Conservation (phyloP, 2,329 filamentous ascomycete species). For the Pyricularia sp. region DNA sequence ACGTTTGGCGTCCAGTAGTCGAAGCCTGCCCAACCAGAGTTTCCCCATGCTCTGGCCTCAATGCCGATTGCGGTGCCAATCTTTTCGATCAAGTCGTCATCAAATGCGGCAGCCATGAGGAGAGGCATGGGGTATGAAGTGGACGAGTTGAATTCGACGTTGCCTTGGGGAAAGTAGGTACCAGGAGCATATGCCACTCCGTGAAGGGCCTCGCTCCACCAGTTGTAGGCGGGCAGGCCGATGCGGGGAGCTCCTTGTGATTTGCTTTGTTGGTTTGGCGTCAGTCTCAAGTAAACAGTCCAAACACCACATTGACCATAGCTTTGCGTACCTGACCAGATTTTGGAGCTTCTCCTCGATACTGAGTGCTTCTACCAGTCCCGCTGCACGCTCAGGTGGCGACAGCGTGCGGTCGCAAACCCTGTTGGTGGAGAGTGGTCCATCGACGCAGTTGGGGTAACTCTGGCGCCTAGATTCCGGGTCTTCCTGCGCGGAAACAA, state of each 20-base stretch:
- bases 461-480: neutral
- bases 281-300: too few relatives aligned
- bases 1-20: constrained; percentile 60
- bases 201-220: constrained; percentile 13
- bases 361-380: constrained; percentile 20
- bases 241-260: constrained; percentile 3
- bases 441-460: constrained; percentile 22
- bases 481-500: neutral
- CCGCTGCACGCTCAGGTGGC: constrained; percentile 19
- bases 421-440: constrained; percentile 21
- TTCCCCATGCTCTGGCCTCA: constrained; percentile 22
- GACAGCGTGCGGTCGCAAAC: constrained; percentile 20
- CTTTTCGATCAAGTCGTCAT: constrained; percentile 18
- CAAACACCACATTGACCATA: too few relatives aligned
- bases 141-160: constrained; percentile 16
- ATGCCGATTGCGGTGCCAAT: constrained; percentile 16
- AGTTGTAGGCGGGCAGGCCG: constrained; percentile 9
- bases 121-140: constrained; percentile 23
- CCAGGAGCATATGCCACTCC: constrained; percentile 10
- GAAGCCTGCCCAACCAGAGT: constrained; percentile 22
- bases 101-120: constrained; percentile 20
- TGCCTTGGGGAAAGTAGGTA: constrained; percentile 12
- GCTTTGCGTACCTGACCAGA: constrained; percentile 19
- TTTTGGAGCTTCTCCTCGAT: constrained; percentile 23
- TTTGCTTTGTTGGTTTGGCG: neutral